Percentiles rank a stretch among this genome's conserved stretches.
Conservation (phyloP, 495 filamentous ascomycete genomes). For the Polyplosphaeria fusca region DNA sequence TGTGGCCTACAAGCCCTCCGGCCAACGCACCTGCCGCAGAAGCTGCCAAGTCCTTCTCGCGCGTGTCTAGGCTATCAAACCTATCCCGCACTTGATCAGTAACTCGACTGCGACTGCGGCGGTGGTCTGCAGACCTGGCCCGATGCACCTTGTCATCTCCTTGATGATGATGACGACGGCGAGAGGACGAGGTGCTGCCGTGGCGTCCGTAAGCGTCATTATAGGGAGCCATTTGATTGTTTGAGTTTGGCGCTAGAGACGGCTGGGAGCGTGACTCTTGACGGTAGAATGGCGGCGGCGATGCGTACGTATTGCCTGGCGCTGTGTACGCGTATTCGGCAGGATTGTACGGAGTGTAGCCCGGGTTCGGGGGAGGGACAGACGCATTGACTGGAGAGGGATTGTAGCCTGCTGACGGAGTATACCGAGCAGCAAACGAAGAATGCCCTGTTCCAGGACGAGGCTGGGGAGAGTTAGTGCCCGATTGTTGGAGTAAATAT, state of each 20-base stretch:
- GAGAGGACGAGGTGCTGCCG: constrained; percentile 19
- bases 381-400: constrained; percentile 18
- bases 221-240: constrained; percentile 3
- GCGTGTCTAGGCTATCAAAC: constrained; percentile 25
- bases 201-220: constrained; percentile 8
- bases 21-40: constrained; percentile 34
- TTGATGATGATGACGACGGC: constrained; percentile 22
- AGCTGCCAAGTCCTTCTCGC: constrained; percentile 28
- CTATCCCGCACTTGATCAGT: constrained; percentile 31
- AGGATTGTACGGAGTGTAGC: constrained; percentile 21
- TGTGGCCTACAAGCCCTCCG: constrained; percentile 27
- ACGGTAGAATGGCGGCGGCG: constrained; percentile 32
- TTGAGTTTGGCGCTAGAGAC: constrained; percentile 10
- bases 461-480: constrained; percentile 30
- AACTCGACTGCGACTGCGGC: constrained; percentile 25
- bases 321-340: constrained; percentile 20
- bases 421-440: constrained; percentile 1
- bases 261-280: constrained; percentile 31
- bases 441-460: background rate
- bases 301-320: constrained; percentile 14
- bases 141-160: constrained; percentile 21
- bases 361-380: constrained; percentile 1
- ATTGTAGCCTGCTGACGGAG: constrained; percentile 18
- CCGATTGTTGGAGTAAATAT: constrained; percentile 10
- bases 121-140: constrained; percentile 31